Conservation (phyloP, 148 eudicot species). For the Rhododendron ovatum region DNA sequence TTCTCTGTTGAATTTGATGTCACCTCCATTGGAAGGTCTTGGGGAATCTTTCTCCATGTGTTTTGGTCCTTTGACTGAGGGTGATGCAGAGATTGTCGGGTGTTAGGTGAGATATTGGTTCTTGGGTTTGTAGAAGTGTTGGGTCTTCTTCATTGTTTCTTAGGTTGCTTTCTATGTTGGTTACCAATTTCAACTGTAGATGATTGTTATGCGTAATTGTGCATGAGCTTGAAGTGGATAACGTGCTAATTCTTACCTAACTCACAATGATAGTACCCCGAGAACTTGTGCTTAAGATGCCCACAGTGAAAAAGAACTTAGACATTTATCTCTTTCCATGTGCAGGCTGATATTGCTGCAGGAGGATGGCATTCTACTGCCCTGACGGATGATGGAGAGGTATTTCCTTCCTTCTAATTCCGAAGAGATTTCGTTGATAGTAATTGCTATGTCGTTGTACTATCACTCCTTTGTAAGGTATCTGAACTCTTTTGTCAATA, state of each 20-base stretch:
- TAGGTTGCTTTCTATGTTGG: not conserved
- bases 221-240: not conserved
- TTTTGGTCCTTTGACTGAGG: not conserved
- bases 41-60: not conserved
- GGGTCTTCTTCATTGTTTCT: not conserved
- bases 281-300: not conserved
- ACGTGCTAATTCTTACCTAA: not conserved
- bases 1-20: not conserved
- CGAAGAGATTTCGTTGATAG: not conserved
- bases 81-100: not conserved
- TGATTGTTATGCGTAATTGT: not conserved
- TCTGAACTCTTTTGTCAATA: not conserved
- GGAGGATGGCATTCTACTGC: slow-evolving; percentile 99
- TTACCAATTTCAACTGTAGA: not conserved
- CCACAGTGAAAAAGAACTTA: not conserved
- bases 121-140: not conserved
- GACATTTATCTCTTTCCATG: slow-evolving; percentile 9
- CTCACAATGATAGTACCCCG: not conserved
- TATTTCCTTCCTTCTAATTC: slow-evolving; percentile 20
- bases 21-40: not conserved
- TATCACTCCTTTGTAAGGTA: not conserved
- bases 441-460: not conserved
- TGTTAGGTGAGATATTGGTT: not conserved
- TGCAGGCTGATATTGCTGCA: slow-evolving; percentile 98
- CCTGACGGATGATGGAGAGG: slow-evolving; percentile 92